Evolutionary conservation across 306 rosid genomes (phyloP).

Genomic region (Casuarina glauca): DNA sequence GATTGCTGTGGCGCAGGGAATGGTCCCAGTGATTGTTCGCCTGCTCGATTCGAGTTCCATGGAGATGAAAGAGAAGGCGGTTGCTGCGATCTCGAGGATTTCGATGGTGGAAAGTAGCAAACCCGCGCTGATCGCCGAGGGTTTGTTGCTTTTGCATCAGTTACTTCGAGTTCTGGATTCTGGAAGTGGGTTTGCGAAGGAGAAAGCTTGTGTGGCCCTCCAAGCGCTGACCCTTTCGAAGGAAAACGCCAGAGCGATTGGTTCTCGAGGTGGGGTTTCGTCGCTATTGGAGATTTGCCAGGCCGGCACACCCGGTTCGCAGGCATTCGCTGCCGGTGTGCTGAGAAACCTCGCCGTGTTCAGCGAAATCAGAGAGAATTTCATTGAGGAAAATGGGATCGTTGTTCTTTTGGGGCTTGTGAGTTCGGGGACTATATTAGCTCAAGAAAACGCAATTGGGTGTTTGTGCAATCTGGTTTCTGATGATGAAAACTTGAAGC

Average conservation of each 20-base stretch:
- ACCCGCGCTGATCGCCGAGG: conserved; percentile 66
- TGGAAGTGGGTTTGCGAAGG: conserved; percentile 73
- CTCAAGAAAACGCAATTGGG: conserved; percentile 75
- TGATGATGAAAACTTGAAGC: conserved; percentile 54
- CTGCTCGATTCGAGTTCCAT: conserved; percentile 58
- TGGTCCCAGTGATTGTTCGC: conserved; percentile 74
- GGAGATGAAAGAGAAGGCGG: conserved; percentile 68
- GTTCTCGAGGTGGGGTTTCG: conserved; percentile 85
- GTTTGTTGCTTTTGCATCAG: conserved; percentile 68
- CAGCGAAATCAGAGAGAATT: conserved; percentile 60
- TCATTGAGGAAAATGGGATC: conserved; percentile 69
- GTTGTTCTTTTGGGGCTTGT: conserved; percentile 60
- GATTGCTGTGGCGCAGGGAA: conserved; percentile 89
- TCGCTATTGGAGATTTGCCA: conserved; percentile 88
- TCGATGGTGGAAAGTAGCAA: conserved; percentile 70
- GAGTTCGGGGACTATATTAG: conserved; percentile 68
- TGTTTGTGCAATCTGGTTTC: conserved; percentile 70
- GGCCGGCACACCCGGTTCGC: conserved; percentile 86
- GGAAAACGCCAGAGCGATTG: conserved; percentile 81
- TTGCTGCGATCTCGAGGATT: conserved; percentile 70
- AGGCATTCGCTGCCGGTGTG: conserved; percentile 78
- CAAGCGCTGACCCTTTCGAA: conserved; percentile 60
- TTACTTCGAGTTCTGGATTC: conserved; percentile 73
- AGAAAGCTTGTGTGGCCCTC: conserved; percentile 74
- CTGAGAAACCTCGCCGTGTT: conserved; percentile 66